These are phyloP conservation scores for Mycena vitilis DNA, from an alignment of 768 basidiomycete species.

Conservation along the genomic window DNA sequence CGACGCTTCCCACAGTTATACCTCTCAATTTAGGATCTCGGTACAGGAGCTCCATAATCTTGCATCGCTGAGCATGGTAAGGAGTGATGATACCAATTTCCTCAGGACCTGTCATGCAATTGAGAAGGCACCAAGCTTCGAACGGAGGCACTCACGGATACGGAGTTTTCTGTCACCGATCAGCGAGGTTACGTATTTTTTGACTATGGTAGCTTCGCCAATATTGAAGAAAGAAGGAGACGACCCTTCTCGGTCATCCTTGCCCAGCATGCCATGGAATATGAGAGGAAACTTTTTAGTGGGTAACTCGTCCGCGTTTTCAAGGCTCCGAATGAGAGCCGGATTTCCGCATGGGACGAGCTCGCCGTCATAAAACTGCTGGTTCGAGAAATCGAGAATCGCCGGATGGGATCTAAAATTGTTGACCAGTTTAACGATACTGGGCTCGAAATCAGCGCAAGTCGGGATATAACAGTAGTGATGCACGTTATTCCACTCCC, in stretches of 20 bases:
- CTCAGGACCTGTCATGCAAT: constrained; percentile 47
- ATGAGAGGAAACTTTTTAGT: constrained; percentile 64
- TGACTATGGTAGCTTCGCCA: constrained; percentile 63
- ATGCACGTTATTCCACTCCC: constrained; percentile 53
- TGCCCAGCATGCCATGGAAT: constrained; percentile 66
- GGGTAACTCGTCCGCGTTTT: constrained; percentile 52
- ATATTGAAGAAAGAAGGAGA: constrained; percentile 77
- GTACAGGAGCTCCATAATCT: constrained; percentile 56
- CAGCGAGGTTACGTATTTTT: constrained; percentile 55
- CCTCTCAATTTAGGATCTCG: constrained; percentile 46
- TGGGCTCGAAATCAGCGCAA: constrained; percentile 37
- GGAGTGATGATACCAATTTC: constrained; percentile 80
- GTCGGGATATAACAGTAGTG: constrained; percentile 15
- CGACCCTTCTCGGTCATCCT: constrained; percentile 63
- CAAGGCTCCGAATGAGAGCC: constrained; percentile 52
- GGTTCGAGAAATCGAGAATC: constrained; percentile 68
- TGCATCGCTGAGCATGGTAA: constrained; percentile 71
- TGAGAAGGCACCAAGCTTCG: constrained; percentile 31
- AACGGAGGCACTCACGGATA: constrained; percentile 51
- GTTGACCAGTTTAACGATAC: constrained; percentile 69
- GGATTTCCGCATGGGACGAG: constrained; percentile 60
- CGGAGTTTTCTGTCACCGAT: constrained; percentile 49
- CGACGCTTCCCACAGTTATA: constrained; percentile 74
- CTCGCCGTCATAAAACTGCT: constrained; percentile 66
- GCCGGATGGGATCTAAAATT: constrained; percentile 68